Percentiles rank a stretch among this genome's conserved stretches.
phyloP scores from a whole-genome alignment of 345 rosid species.

The Euphorbia peplus region DNA sequence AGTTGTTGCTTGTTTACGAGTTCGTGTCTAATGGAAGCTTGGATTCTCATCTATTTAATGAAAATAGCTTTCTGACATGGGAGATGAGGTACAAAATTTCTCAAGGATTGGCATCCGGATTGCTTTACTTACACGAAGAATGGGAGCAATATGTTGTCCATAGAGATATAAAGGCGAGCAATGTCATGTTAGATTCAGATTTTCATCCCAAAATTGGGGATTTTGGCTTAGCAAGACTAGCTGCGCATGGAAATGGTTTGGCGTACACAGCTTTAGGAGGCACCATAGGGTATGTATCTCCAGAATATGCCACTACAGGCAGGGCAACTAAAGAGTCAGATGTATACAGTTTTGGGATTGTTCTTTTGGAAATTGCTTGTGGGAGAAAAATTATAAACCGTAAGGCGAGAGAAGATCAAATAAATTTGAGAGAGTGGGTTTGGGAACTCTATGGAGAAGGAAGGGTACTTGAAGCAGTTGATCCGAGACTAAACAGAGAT shows the following conservation, averaged over 20 bases:
- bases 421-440: conserved; percentile 4
- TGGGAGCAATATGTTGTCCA: not conserved
- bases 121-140: conserved; percentile 1
- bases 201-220: conserved; percentile 1
- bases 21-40: conserved; percentile 1
- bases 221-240: not conserved
- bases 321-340: conserved; percentile 1
- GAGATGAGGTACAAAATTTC: not conserved
- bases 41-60: not conserved
- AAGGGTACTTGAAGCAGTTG: conserved; percentile 6
- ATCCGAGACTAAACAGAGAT: not conserved
- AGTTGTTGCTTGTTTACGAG: not conserved
- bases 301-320: not conserved
- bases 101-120: not conserved
- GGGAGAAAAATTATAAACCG: not conserved
- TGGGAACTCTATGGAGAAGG: conserved; percentile 1
- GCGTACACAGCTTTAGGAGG: not conserved
- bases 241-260: not conserved
- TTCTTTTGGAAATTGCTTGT: not conserved
- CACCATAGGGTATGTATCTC: too few species aligned
- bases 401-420: not conserved
- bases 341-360: conserved; percentile 1
- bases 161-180: not conserved
- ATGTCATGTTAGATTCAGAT: conserved; percentile 6
- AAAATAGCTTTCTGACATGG: not conserved